phyloP scores from a whole-genome alignment of 108 stramenopile genomes.

The Cyclotella baltica region DNA sequence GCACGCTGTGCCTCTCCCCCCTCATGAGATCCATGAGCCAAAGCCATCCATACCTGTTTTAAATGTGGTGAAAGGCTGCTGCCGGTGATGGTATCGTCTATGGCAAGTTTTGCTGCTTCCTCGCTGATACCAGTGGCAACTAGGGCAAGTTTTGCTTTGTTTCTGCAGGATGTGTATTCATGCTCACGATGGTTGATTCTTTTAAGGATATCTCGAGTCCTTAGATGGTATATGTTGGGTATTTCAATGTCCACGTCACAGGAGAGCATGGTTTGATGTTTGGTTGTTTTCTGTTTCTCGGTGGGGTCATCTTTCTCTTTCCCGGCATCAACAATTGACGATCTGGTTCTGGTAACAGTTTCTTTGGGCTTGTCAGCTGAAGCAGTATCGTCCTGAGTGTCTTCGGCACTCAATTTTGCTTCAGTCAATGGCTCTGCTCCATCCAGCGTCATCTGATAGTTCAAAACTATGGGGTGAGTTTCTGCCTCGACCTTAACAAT shows the following conservation, averaged over 20 bases:
- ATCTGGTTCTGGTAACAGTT: constrained; percentile 16
- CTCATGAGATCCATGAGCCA: constrained; percentile 60
- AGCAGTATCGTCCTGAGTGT: background rate
- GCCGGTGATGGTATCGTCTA: constrained; percentile 73
- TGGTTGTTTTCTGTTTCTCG: constrained; percentile 15
- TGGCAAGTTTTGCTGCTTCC: constrained; percentile 62
- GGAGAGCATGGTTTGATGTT: constrained; percentile 58
- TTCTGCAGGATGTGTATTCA: constrained; percentile 79
- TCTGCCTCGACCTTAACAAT: constrained; percentile 47
- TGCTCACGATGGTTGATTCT: constrained; percentile 80
- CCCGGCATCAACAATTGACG: constrained; percentile 14
- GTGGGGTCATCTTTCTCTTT: constrained; percentile 16
- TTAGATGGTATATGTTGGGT: constrained; percentile 71
- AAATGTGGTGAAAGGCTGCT: constrained; percentile 60
- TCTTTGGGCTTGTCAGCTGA: constrained; percentile 1
- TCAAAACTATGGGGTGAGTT: constrained; percentile 53
- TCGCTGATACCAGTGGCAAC: constrained; percentile 68
- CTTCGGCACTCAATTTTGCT: background rate
- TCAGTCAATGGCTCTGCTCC: constrained; percentile 33
- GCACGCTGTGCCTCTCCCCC: constrained; percentile 74
- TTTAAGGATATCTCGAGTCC: constrained; percentile 75
- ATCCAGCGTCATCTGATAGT: constrained; percentile 57
- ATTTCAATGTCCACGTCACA: constrained; percentile 78
- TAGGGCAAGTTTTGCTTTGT: constrained; percentile 74
- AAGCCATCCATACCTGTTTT: constrained; percentile 56